Evolutionary conservation across 441 rosid species (phyloP).

Genomic region (Melastoma candidum): DNA sequence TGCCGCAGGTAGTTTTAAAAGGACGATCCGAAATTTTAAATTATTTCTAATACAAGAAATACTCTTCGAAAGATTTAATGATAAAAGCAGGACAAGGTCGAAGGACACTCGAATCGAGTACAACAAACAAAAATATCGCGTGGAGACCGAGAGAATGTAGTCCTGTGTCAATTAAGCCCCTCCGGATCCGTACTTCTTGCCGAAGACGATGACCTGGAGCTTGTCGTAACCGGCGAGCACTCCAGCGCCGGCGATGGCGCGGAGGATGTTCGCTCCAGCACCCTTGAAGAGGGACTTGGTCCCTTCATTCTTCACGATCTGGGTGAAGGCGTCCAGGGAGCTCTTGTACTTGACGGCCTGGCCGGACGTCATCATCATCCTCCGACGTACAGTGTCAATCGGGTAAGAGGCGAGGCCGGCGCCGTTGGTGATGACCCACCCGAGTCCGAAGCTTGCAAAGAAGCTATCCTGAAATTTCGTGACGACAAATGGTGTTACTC

Average conservation of each 20-base stretch:
- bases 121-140: no score
- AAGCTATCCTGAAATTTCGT: slow-evolving; percentile 36
- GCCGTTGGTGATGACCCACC: slow-evolving; percentile 51
- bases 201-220: slow-evolving; percentile 35
- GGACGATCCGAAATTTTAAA: no score
- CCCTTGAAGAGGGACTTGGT: slow-evolving; percentile 47
- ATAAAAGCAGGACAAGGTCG: no score
- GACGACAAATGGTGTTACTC: no score
- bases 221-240: slow-evolving; percentile 50
- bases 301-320: slow-evolving; percentile 45
- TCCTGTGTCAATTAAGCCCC: slow-evolving; percentile 20
- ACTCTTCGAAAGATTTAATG: no score
- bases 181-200: slow-evolving; percentile 54
- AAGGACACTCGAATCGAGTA: no score
- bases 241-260: slow-evolving; percentile 51
- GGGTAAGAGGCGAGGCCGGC: slow-evolving; percentile 51
- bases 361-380: slow-evolving; percentile 60
- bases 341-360: slow-evolving; percentile 49
- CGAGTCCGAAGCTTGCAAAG: slow-evolving; percentile 50
- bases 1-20: no score
- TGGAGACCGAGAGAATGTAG: no score
- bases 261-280: slow-evolving; percentile 51
- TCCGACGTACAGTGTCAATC: slow-evolving; percentile 36
- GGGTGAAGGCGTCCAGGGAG: slow-evolving; percentile 34
- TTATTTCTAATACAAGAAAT: no score